A percentile compares a stretch with the other conserved stretches of the same genome.
Conservation (phyloP, 176 grass and related monocot species). For the Cenchrus americanus region DNA sequence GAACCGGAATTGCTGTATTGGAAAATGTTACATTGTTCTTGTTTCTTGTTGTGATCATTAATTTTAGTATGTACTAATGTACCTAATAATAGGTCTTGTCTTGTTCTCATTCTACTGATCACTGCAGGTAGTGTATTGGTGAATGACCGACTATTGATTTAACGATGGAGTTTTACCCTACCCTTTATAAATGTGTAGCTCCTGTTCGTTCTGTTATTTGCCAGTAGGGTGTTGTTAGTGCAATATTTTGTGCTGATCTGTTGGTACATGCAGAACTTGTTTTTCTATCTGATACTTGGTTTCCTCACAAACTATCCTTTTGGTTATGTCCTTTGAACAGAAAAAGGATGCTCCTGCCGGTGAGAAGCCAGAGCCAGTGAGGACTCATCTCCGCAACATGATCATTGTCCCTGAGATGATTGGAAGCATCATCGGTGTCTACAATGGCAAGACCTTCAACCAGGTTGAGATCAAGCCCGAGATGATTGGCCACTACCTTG, state of each 20-base stretch:
- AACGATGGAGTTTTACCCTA: background rate
- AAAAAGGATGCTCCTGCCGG: constrained; percentile 63
- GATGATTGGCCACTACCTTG: constrained; percentile 74
- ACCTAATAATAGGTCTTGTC: background rate
- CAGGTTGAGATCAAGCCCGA: constrained; percentile 72
- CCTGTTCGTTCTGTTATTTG: background rate
- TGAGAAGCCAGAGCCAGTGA: constrained; percentile 68
- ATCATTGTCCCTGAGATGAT: constrained; percentile 76
- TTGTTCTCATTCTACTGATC: background rate
- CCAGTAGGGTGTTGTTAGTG: background rate
- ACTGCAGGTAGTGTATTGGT: background rate
- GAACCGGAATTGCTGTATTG: no score
- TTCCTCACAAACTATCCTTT: background rate
- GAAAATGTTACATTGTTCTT: background rate
- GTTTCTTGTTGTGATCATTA: background rate
- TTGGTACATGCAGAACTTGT: background rate
- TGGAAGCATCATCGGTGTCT: constrained; percentile 55
- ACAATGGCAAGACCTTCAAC: constrained; percentile 67
- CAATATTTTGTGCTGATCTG: background rate
- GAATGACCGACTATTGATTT: no score
- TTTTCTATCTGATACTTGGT: background rate
- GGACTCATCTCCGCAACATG: constrained; percentile 66
- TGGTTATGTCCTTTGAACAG: constrained; percentile 12
- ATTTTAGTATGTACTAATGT: background rate
- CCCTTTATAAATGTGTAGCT: background rate